phyloP scores from a whole-genome alignment of 2,329 filamentous ascomycete genomes.

The Neonectria ditissima region DNA sequence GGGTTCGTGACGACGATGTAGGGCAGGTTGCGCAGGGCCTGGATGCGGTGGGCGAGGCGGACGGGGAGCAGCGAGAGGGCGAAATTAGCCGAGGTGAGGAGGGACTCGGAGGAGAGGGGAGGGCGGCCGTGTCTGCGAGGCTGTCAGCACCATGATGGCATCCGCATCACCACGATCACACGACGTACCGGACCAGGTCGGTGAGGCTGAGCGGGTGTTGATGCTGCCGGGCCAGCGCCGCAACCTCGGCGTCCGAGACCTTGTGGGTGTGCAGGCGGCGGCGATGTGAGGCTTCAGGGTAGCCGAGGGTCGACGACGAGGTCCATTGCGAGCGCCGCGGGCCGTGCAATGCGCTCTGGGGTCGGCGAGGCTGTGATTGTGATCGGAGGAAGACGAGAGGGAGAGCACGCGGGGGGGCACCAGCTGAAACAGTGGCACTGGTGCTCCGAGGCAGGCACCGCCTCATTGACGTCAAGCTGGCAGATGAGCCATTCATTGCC shows the following conservation, averaged over 20 bases:
- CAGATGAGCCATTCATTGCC: constrained; percentile 38
- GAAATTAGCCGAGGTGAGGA: constrained; percentile 94
- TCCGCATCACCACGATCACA: neutral
- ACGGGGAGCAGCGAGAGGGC: constrained; percentile 92
- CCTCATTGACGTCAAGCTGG: constrained; percentile 38
- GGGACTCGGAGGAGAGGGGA: constrained; percentile 81
- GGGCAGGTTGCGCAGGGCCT: constrained; percentile 90
- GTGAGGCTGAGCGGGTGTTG: constrained; percentile 86
- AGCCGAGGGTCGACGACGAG: neutral
- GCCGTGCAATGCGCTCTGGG: constrained; percentile 2
- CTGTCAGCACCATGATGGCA: neutral
- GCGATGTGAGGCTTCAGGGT: neutral
- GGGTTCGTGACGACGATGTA: constrained; percentile 99
- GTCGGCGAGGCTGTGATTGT: constrained; percentile 13
- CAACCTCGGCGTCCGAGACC: constrained; percentile 80
- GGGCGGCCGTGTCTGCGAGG: constrained; percentile 76
- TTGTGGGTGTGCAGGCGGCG: constrained; percentile 40
- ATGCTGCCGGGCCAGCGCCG: constrained; percentile 79
- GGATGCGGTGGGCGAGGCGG: constrained; percentile 92
- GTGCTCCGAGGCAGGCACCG: constrained; percentile 31
- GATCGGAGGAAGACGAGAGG: constrained; percentile 16
- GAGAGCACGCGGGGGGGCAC: constrained; percentile 9
- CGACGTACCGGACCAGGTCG: constrained; percentile 83
- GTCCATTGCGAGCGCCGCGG: constrained; percentile 21
- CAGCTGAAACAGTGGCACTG: constrained; percentile 4